Evolutionary conservation across 805 yeast species (phyloP).

Genomic region (Crinitomyces ghanaensis): DNA sequence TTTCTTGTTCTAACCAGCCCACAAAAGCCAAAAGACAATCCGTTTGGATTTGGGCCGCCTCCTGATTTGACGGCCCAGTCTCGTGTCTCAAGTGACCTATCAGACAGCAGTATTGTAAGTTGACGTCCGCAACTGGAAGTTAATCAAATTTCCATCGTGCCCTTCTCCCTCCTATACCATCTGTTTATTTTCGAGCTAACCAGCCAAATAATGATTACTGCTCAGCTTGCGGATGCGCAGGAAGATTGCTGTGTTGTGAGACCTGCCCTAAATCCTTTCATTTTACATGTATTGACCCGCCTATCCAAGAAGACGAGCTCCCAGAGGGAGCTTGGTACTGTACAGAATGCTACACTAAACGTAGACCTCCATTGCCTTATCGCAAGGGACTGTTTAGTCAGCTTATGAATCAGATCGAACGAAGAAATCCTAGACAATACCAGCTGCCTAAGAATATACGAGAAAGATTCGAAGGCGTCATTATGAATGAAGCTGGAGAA

Average conservation of each 20-base stretch:
- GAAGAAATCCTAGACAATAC: slow-evolving; percentile 55
- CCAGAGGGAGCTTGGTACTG: slow-evolving; percentile 93
- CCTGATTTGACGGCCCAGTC: too few relatives aligned
- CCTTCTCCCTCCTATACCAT: not conserved
- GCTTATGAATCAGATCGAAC: slow-evolving; percentile 45
- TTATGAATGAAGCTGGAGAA: slow-evolving; percentile 56
- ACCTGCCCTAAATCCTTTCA: slow-evolving; percentile 88
- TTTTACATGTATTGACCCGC: slow-evolving; percentile 85
- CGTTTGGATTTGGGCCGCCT: slow-evolving; percentile 36
- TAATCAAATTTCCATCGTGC: too few relatives aligned
- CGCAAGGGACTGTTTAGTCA: slow-evolving; percentile 38
- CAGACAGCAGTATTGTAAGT: slow-evolving; percentile 7
- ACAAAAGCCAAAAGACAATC: slow-evolving; percentile 25
- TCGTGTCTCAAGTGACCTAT: too few relatives aligned
- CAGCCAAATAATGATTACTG: slow-evolving; percentile 75
- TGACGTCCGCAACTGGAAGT: too few relatives aligned
- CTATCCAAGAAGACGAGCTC: slow-evolving; percentile 55
- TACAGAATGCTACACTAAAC: slow-evolving; percentile 51
- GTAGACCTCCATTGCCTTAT: slow-evolving; percentile 27
- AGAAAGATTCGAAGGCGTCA: slow-evolving; percentile 62
- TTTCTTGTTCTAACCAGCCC: slow-evolving; percentile 8
- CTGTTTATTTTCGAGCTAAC: slow-evolving; percentile 4
- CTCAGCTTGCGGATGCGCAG: slow-evolving; percentile 80
- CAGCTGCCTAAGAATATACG: slow-evolving; percentile 57
- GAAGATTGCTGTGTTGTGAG: slow-evolving; percentile 87